Percentiles rank a stretch among this genome's conserved stretches.
phyloP scores from a whole-genome alignment of 2,329 filamentous ascomycete genomes.

The Myotisia sp. region DNA sequence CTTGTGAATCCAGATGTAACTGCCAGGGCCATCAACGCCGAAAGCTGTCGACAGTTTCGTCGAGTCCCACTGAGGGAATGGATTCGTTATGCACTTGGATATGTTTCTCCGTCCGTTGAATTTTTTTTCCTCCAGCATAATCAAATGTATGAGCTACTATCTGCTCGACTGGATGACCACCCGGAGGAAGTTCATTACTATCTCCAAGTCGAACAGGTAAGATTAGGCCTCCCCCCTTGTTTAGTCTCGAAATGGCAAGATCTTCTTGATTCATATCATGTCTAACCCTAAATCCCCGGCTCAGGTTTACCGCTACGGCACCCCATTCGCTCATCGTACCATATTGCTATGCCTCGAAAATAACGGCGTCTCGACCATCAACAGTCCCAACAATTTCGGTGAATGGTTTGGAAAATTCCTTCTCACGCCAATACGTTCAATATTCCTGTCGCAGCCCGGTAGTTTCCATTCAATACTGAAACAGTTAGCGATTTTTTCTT shows the following conservation, averaged over 20 bases:
- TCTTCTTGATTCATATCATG: neutral
- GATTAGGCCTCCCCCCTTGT: conserved; percentile 4
- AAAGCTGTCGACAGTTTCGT: conserved; percentile 28
- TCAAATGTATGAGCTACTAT: conserved; percentile 22
- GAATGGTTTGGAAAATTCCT: conserved; percentile 23
- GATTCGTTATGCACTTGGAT: conserved; percentile 27
- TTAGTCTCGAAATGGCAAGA: neutral
- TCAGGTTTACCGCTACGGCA: conserved; percentile 24
- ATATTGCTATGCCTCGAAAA: conserved; percentile 19
- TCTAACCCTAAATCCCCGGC: too few relatives aligned
- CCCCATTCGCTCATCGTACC: conserved; percentile 27
- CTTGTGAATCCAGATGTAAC: conserved; percentile 16
- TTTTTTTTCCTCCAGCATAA: conserved; percentile 29
- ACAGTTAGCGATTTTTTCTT: conserved; percentile 22
- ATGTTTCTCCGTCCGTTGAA: conserved; percentile 21
- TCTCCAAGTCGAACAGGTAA: conserved; percentile 25
- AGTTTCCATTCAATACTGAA: conserved; percentile 23
- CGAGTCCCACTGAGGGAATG: conserved; percentile 27
- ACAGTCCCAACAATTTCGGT: conserved; percentile 8
- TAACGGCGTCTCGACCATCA: conserved; percentile 6
- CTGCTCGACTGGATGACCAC: conserved; percentile 20
- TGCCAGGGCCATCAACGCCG: conserved; percentile 23
- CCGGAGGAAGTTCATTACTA: conserved; percentile 22
- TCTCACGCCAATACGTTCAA: conserved; percentile 23
- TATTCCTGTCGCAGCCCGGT: conserved; percentile 22